Evolutionary conservation across 106 monocot species (phyloP).

Genomic region (Dendrobium catenatum): DNA sequence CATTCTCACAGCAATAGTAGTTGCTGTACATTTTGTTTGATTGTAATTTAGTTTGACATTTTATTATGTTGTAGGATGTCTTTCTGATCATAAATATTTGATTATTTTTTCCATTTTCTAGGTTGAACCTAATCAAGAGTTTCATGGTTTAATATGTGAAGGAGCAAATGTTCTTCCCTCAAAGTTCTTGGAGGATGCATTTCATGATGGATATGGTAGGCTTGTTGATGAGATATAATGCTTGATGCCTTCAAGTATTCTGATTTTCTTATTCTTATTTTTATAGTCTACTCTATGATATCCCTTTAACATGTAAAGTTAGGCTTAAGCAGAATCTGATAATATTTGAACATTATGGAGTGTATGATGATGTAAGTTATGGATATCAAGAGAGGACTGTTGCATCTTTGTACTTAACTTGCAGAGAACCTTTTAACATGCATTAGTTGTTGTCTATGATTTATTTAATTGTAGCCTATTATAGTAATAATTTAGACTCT

Average conservation of each 20-base stretch:
- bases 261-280: background rate
- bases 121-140: slow-evolving; percentile 99
- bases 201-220: slow-evolving; percentile 88
- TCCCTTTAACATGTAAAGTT: background rate
- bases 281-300: background rate
- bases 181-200: slow-evolving; percentile 91
- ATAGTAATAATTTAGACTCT: background rate
- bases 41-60: background rate
- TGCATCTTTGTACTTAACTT: background rate
- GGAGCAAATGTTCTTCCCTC: slow-evolving; percentile 89
- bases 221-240: slow-evolving; percentile 6
- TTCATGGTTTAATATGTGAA: slow-evolving; percentile 89
- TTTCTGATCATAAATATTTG: slow-evolving; percentile 1
- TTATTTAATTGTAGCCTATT: background rate
- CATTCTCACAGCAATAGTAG: background rate
- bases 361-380: background rate
- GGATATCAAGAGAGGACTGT: background rate
- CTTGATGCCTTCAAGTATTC: background rate
- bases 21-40: background rate
- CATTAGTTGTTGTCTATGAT: background rate
- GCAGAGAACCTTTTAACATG: background rate
- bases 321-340: background rate
- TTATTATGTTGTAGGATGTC: background rate
- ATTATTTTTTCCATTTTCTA: slow-evolving; percentile 16
- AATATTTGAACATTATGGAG: background rate